Conservation (phyloP, 2,329 filamentous ascomycete genomes). For the Alternaria ethzedia region DNA sequence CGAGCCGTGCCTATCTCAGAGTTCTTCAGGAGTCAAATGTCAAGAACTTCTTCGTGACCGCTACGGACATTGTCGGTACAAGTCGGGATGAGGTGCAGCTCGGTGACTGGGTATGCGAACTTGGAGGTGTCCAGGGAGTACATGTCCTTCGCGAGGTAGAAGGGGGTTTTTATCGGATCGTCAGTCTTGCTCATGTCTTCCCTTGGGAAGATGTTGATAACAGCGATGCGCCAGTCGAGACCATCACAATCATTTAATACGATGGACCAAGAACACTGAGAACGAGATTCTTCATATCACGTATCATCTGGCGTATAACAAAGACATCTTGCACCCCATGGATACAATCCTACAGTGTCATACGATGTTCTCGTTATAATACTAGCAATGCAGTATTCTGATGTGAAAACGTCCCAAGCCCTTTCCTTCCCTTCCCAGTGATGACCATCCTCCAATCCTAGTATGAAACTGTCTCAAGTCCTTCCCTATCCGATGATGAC, state of each 20-base stretch:
- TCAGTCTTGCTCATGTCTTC: not conserved
- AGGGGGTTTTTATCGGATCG: not conserved
- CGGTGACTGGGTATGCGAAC: not conserved
- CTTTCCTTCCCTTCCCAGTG: not conserved
- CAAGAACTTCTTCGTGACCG: not conserved
- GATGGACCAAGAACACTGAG: rapidly evolving
- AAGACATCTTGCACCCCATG: not conserved
- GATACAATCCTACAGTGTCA: rapidly evolving
- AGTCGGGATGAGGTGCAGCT: not conserved
- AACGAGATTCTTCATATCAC: not conserved
- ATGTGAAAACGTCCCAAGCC: not conserved
- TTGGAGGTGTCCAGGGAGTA: rapidly evolving
- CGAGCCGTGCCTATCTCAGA: not conserved
- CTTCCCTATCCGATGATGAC: not conserved
- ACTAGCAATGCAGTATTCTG: not conserved
- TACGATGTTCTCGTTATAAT: rapidly evolving
- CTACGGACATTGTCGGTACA: not conserved
- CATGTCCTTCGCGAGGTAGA: not conserved
- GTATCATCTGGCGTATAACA: too few relatives aligned
- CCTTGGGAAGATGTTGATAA: not conserved
- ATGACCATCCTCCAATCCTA: not conserved
- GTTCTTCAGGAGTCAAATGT: not conserved
- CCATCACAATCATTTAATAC: not conserved
- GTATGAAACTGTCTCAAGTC: not conserved
- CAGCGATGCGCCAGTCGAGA: not conserved